These are phyloP conservation scores for Discostella stelligeroides DNA, from an alignment of 108 stramenopile genomes.

Conservation along the genomic window DNA sequence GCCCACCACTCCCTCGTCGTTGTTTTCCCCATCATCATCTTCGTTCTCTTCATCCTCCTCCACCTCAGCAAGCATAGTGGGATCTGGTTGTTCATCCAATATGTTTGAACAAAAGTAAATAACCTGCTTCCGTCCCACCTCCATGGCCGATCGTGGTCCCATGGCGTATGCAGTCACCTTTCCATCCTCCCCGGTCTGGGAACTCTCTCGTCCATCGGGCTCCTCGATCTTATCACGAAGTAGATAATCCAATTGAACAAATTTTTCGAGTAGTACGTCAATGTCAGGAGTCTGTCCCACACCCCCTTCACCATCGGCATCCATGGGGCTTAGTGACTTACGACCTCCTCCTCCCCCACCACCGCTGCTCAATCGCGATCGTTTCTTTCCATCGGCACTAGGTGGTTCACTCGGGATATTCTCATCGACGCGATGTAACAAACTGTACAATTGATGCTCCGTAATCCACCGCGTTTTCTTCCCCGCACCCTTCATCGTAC, in stretches of 20 bases:
- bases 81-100: slow-evolving; percentile 82
- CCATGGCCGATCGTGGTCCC: slow-evolving; percentile 83
- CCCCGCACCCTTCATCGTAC: slow-evolving; percentile 44
- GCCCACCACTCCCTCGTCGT: slow-evolving; percentile 45
- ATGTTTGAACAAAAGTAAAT: slow-evolving; percentile 82
- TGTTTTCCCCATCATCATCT: slow-evolving; percentile 43
- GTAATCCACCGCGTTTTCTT: slow-evolving; percentile 66
- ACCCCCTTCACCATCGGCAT: slow-evolving; percentile 18
- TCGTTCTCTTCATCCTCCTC: slow-evolving; percentile 62
- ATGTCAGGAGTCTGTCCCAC: slow-evolving; percentile 65
- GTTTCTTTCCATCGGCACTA: slow-evolving; percentile 49
- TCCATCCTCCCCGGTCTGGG: slow-evolving; percentile 49
- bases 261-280: slow-evolving; percentile 70
- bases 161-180: slow-evolving; percentile 70
- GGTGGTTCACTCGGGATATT: slow-evolving; percentile 79
- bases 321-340: slow-evolving; percentile 13
- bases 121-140: slow-evolving; percentile 82
- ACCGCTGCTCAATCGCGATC: slow-evolving; percentile 8
- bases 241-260: slow-evolving; percentile 80
- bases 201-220: slow-evolving; percentile 21
- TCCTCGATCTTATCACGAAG: slow-evolving; percentile 67
- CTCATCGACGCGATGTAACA: slow-evolving; percentile 80
- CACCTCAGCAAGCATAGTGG: slow-evolving; percentile 83
- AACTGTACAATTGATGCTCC: slow-evolving; percentile 69
- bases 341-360: slow-evolving; percentile 35